These are phyloP conservation scores for Carex parvula DNA, from an alignment of 176 grass and related monocot genomes.

Conservation along the genomic window DNA sequence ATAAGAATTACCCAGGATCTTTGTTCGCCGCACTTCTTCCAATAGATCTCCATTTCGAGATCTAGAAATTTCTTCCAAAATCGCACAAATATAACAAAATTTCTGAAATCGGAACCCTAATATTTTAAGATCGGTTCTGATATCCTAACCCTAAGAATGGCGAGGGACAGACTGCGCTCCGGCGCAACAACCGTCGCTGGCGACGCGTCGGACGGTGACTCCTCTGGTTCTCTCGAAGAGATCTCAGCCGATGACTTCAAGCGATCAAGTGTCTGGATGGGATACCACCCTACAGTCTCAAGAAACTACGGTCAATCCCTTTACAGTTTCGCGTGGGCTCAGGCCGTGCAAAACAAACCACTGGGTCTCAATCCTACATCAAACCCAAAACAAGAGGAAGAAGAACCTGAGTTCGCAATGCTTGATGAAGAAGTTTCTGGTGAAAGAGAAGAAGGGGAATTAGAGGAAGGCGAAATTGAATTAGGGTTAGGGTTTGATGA, in stretches of 20 bases:
- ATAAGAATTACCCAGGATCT: neutral
- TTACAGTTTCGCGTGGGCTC: slow-evolving; percentile 85
- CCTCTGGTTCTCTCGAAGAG: slow-evolving; percentile 58
- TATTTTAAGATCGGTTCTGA: slow-evolving; percentile 23
- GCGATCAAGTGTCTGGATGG: slow-evolving; percentile 74
- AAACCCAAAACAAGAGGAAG: slow-evolving; percentile 13
- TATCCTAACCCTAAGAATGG: slow-evolving; percentile 23
- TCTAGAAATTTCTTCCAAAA: slow-evolving; percentile 12
- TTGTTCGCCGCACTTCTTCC: neutral
- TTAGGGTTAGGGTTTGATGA: slow-evolving; percentile 17
- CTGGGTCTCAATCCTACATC: slow-evolving; percentile 33
- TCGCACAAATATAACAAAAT: neutral
- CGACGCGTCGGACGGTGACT: slow-evolving; percentile 61
- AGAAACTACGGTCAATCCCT: slow-evolving; percentile 63
- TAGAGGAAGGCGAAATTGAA: slow-evolving; percentile 61
- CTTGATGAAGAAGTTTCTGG: slow-evolving; percentile 35
- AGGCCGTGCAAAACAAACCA: slow-evolving; percentile 92
- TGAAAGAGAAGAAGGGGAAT: slow-evolving; percentile 83
- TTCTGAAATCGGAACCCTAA: slow-evolving; percentile 25
- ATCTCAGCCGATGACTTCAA: slow-evolving; percentile 65
- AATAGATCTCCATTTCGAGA: neutral
- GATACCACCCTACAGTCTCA: slow-evolving; percentile 63
- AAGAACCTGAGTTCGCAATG: slow-evolving; percentile 27
- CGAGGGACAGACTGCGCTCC: slow-evolving; percentile 36
- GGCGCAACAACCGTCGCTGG: slow-evolving; percentile 26